A percentile compares a stretch with the other conserved stretches of the same genome.
Evolutionary conservation across 257 asterid species (phyloP).

Genomic region (Solanum habrochaites): DNA sequence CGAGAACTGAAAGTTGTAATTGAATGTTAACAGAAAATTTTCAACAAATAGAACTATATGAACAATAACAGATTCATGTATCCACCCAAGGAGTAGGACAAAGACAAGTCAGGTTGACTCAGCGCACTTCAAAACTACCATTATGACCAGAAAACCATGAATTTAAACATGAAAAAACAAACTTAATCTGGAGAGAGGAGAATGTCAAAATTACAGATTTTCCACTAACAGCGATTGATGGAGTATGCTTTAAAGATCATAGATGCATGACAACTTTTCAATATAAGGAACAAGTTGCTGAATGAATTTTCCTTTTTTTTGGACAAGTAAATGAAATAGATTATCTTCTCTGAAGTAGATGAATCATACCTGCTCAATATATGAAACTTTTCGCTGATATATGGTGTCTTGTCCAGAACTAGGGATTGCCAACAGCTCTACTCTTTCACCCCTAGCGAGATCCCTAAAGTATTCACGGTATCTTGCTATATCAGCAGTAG

Average conservation of each 20-base stretch:
- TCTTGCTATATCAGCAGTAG: slow-evolving; percentile 83
- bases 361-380: slow-evolving; percentile 69
- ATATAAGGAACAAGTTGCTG: background rate
- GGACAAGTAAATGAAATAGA: background rate
- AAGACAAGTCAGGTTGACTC: background rate
- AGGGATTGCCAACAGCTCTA: slow-evolving; percentile 77
- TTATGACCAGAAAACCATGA: background rate
- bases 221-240: background rate
- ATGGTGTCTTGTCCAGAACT: slow-evolving; percentile 36
- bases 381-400: slow-evolving; percentile 58
- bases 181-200: background rate
- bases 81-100: background rate
- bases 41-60: background rate
- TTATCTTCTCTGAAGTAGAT: background rate
- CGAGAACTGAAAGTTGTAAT: background rate
- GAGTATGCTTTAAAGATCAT: background rate
- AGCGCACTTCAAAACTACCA: background rate
- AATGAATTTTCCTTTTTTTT: background rate
- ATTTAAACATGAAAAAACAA: background rate
- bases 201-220: background rate
- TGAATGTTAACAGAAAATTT: background rate
- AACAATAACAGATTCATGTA: background rate
- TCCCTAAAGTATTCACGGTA: slow-evolving; percentile 83
- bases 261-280: background rate
- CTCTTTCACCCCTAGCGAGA: slow-evolving; percentile 91